A percentile compares a stretch with the other conserved stretches of the same genome.
These are phyloP conservation scores for Podila horticola DNA, from an alignment of 192 early-diverging fungal species.

Conservation along the genomic window DNA sequence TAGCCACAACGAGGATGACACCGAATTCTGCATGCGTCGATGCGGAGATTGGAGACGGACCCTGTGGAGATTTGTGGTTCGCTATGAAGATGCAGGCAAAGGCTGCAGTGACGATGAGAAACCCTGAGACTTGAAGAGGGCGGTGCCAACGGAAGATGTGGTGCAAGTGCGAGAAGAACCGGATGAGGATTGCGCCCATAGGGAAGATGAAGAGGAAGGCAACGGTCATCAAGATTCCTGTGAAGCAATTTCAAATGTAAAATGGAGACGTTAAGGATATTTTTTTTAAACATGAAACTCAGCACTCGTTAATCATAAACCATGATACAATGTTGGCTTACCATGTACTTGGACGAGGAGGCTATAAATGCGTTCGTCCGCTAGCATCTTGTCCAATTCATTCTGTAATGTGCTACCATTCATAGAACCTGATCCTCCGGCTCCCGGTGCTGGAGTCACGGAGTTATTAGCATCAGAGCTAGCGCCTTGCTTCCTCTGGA, in stretches of 20 bases:
- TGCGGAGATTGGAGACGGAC: not conserved
- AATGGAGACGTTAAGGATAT: too few relatives aligned
- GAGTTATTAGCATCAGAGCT: slow-evolving; percentile 3
- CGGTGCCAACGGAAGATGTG: slow-evolving; percentile 27
- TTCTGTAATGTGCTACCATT: too few relatives aligned
- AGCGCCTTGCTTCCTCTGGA: slow-evolving; percentile 10
- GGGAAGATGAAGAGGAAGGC: slow-evolving; percentile 34
- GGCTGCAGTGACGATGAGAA: slow-evolving; percentile 10
- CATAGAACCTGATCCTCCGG: too few relatives aligned
- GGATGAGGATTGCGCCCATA: slow-evolving; percentile 19
- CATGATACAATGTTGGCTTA: not conserved
- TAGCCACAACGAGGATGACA: slow-evolving; percentile 5
- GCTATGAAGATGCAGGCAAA: slow-evolving; percentile 28
- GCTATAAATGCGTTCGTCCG: not conserved
- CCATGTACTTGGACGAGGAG: slow-evolving; percentile 26
- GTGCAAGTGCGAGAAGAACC: slow-evolving; percentile 26
- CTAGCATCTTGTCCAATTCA: not conserved
- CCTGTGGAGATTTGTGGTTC: not conserved
- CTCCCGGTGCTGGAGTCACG: not conserved
- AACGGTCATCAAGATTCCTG: slow-evolving; percentile 27
- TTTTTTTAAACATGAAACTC: too few relatives aligned
- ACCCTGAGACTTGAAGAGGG: slow-evolving; percentile 24
- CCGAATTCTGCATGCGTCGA: slow-evolving; percentile 16
- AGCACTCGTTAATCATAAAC: too few relatives aligned
- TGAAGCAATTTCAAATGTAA: too few relatives aligned